Evolutionary conservation across 1,284 basidiomycete species (phyloP), one percentile per base, ranked within the genome.

Genomic region (Ustilago shanxiensis): DNA sequence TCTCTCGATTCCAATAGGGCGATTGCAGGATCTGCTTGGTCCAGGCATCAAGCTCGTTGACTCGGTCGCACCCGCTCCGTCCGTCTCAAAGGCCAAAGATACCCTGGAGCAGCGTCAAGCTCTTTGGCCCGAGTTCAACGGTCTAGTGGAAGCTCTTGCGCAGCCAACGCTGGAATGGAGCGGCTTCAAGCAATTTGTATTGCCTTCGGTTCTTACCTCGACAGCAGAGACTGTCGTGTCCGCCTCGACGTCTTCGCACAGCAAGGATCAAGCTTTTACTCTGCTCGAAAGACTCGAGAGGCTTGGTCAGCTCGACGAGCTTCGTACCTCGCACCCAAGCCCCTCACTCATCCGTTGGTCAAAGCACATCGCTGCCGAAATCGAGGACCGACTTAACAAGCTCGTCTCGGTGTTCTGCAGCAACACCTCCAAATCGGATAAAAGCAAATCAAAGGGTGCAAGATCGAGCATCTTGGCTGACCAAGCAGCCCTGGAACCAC

Each of bases 1-100:
- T 3, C 44, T 85, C 26, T 39, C 66, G 3, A 44, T 86, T 7
- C 84, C 84, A 6, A 65, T 78, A 4, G 84, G 82, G 2, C 72
- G 84, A 13, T 68, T 86, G 16, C 83, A 82, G 59, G 84, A 86
- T 50, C 70, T 84, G 31, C 72, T 84, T n/a, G 77, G 82, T 14
- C 68, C 74, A 1, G 77, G 81, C 2, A 69, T 81, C 55, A 81
- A 79, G 60, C 66, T 80, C 39, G 61, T 84, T 49, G 81, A 83
- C 33, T 66, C 61, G 5, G 65, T 83, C 16, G 62, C 79, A 1
- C 72, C 74, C 8, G 55, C 65, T 5, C 58, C 69, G 7, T 52
- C 60, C 5, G 72, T 62, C 20, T 56, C 53, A 37, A 62, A 68
- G 50, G 41, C 63, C 1, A 62, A 66, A 26, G 53, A 66, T 9